Percentiles rank a stretch among this genome's conserved stretches.
Evolutionary conservation across 331 rosid genomes (phyloP).

Genomic region (Saraca asoca): DNA sequence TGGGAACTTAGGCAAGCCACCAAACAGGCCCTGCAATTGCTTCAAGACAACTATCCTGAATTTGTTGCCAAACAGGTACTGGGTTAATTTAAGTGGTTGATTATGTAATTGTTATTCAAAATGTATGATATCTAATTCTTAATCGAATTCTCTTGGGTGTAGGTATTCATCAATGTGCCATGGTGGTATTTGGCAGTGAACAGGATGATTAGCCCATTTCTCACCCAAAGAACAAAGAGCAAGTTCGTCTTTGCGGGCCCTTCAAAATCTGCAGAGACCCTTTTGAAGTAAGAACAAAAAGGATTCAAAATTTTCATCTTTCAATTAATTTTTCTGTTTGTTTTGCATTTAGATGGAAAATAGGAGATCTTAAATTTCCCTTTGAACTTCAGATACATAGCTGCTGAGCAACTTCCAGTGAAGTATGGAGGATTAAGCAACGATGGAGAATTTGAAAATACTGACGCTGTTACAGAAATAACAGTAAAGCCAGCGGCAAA

Average conservation of each 20-base stretch:
- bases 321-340: not conserved
- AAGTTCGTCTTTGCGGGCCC: conserved; percentile 84
- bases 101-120: not conserved
- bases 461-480: conserved; percentile 65
- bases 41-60: no score
- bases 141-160: no score
- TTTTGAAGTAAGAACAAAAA: conserved; percentile 49
- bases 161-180: no score
- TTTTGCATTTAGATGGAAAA: conserved; percentile 10
- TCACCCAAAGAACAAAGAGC: conserved; percentile 79
- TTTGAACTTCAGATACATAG: conserved; percentile 52
- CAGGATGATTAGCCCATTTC: conserved; percentile 76
- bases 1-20: conserved; percentile 83
- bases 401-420: conserved; percentile 71
- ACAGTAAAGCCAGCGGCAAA: conserved; percentile 62
- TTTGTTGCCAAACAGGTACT: no score
- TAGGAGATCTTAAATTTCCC: not conserved
- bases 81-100: no score
- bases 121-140: conserved; percentile 48
- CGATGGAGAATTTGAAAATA: conserved; percentile 64
- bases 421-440: conserved; percentile 84
- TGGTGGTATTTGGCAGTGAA: conserved; percentile 89
- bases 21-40: conserved; percentile 76
- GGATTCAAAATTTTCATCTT: not conserved
- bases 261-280: conserved; percentile 71